Evolutionary conservation across 2,329 filamentous ascomycete genomes (phyloP).

Genomic region (Fusarium abutilonis): DNA sequence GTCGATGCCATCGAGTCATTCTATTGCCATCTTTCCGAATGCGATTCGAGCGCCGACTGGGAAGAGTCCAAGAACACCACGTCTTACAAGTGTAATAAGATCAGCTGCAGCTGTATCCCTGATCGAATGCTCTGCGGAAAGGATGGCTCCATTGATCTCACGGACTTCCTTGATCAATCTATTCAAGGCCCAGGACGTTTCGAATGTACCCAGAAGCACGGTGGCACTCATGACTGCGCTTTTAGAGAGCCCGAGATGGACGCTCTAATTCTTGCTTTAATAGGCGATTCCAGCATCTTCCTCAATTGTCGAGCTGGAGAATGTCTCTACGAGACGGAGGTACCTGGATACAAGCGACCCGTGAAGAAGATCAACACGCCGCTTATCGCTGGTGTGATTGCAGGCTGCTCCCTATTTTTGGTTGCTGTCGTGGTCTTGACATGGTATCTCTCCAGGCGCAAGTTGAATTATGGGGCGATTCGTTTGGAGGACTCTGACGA

Average conservation of each 20-base stretch:
- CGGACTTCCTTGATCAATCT: constrained; percentile 82
- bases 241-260: constrained; percentile 96
- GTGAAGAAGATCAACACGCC: constrained; percentile 97
- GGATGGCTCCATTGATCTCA: constrained; percentile 88
- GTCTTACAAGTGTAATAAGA: constrained; percentile 83
- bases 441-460: constrained; percentile 88
- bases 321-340: constrained; percentile 90
- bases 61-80: constrained; percentile 80
- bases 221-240: constrained; percentile 72
- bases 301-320: constrained; percentile 86
- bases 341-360: constrained; percentile 88
- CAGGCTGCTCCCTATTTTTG: constrained; percentile 83
- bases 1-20: constrained; percentile 94
- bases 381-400: constrained; percentile 92
- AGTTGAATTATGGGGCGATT: constrained; percentile 75
- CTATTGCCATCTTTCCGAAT: constrained; percentile 89
- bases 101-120: constrained; percentile 87
- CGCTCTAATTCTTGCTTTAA: constrained; percentile 84
- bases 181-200: constrained; percentile 92
- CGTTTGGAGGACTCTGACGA: constrained; percentile 90
- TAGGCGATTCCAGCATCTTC: constrained; percentile 90
- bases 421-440: constrained; percentile 84
- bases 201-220: constrained; percentile 73
- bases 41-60: constrained; percentile 76
- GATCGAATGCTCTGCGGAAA: constrained; percentile 95